These are phyloP conservation scores for Leucocoprinus birnbaumii DNA, from an alignment of 768 basidiomycete genomes.

Conservation along the genomic window DNA sequence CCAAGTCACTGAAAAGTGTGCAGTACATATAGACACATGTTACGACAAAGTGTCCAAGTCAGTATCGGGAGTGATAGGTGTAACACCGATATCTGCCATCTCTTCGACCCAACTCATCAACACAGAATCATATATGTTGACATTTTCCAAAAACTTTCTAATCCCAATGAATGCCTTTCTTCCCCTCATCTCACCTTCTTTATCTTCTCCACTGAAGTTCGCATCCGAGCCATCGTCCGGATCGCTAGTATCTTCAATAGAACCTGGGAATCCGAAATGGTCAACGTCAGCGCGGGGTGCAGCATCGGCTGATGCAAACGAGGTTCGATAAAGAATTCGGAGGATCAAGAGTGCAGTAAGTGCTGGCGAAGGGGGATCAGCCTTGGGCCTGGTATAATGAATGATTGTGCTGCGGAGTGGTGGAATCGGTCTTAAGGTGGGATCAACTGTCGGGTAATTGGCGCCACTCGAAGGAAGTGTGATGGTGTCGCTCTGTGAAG, in stretches of 20 bases:
- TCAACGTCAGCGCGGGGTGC: constrained; percentile 75
- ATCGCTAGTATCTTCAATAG: constrained; percentile 78
- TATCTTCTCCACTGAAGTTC: constrained; percentile 48
- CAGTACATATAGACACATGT: neutral
- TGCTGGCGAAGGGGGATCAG: constrained; percentile 69
- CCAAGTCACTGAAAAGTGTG: too few species aligned
- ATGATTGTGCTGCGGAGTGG: constrained; percentile 66
- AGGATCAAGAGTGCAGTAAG: constrained; percentile 81
- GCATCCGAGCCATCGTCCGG: constrained; percentile 44
- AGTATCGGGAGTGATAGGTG: constrained; percentile 1
- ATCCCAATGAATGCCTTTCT: constrained; percentile 67
- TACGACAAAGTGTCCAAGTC: neutral
- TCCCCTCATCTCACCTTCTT: constrained; percentile 70
- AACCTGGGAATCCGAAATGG: constrained; percentile 87
- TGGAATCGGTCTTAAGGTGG: constrained; percentile 68
- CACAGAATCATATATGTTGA: constrained; percentile 63
- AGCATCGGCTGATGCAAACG: constrained; percentile 69
- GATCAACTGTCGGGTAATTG: constrained; percentile 54
- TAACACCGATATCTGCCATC: constrained; percentile 30
- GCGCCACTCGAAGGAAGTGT: constrained; percentile 58
- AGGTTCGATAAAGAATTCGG: constrained; percentile 77
- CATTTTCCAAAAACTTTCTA: constrained; percentile 56
- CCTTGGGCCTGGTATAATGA: constrained; percentile 52
- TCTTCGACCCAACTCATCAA: constrained; percentile 40
- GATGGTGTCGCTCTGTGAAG: constrained; percentile 71